A percentile compares a stretch with the other conserved stretches of the same genome.
Conservation (phyloP, 2,329 filamentous ascomycete genomes). For the Fusarium phyllophilum region DNA sequence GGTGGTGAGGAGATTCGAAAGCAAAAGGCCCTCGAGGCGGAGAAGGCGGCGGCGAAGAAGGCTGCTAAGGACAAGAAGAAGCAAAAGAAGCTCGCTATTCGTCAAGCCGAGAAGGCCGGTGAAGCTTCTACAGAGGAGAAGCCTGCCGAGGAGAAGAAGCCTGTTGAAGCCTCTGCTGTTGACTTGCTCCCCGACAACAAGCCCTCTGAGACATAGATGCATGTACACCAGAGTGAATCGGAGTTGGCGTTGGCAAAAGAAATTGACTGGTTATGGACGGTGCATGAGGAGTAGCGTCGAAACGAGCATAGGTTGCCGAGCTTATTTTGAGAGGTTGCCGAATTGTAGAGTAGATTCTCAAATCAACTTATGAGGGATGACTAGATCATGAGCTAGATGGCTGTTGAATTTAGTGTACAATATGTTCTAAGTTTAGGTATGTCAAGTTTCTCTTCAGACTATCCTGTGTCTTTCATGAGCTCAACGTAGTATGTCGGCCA, state of each 20-base stretch:
- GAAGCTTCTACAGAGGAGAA: slow-evolving; percentile 24
- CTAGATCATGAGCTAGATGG: slow-evolving; percentile 28
- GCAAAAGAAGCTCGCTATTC: slow-evolving; percentile 51
- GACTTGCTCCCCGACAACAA: slow-evolving; percentile 33
- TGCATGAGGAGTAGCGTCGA: slow-evolving; percentile 15
- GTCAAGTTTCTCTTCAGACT: not conserved
- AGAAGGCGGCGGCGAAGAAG: slow-evolving; percentile 63
- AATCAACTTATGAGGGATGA: slow-evolving; percentile 37
- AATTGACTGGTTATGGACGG: slow-evolving; percentile 1
- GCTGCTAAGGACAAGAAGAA: slow-evolving; percentile 61
- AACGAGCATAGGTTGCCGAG: slow-evolving; percentile 14
- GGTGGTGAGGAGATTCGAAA: slow-evolving; percentile 74
- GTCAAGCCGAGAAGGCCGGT: slow-evolving; percentile 28
- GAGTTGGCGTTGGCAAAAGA: slow-evolving; percentile 2
- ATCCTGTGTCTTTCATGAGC: not conserved
- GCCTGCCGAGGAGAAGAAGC: slow-evolving; percentile 20
- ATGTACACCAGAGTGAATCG: not conserved
- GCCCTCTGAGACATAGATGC: slow-evolving; percentile 28
- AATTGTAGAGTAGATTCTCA: slow-evolving; percentile 39
- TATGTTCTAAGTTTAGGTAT: not conserved
- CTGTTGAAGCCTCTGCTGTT: slow-evolving; percentile 34
- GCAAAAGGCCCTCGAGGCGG: slow-evolving; percentile 69
- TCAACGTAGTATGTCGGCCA: not conserved
- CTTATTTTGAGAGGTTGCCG: slow-evolving; percentile 15
- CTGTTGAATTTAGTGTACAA: slow-evolving; percentile 19